A percentile compares a stretch with the other conserved stretches of the same genome.
Conservation (phyloP, 2,329 filamentous ascomycete species). For the Ceratocystis eucalypticola region DNA sequence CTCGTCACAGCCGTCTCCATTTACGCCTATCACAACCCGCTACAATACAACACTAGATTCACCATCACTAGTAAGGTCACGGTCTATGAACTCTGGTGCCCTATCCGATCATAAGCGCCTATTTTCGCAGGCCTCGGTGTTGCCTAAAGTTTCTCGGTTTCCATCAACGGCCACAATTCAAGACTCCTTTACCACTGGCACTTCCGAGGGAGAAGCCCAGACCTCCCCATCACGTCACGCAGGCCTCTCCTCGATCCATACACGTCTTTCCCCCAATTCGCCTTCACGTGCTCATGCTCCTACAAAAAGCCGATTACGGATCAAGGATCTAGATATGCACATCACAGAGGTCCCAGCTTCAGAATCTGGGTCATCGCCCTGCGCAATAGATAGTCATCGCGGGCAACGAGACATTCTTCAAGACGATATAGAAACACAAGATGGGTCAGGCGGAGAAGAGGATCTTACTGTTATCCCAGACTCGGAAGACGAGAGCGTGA, state of each 20-base stretch:
- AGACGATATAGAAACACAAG: slow-evolving; percentile 16
- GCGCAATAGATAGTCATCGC: slow-evolving; percentile 15
- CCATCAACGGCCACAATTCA: slow-evolving; percentile 29
- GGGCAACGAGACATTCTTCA: slow-evolving; percentile 15
- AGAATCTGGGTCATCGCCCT: background rate
- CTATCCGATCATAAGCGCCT: background rate
- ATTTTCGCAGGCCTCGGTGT: background rate
- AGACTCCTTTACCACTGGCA: slow-evolving; percentile 30
- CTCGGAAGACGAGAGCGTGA: slow-evolving; percentile 14
- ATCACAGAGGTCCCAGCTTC: slow-evolving; percentile 2
- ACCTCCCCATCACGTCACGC: background rate
- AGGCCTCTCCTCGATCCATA: background rate
- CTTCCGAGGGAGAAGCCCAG: slow-evolving; percentile 1
- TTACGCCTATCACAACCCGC: slow-evolving; percentile 30
- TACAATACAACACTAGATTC: slow-evolving; percentile 28
- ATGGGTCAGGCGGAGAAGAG: slow-evolving; percentile 16
- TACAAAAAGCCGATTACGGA: background rate
- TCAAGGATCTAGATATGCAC: background rate
- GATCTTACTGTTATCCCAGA: slow-evolving; percentile 19
- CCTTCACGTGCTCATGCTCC: background rate
- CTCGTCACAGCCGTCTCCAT: slow-evolving; percentile 29
- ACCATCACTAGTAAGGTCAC: slow-evolving; percentile 31
- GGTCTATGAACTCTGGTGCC: slow-evolving; percentile 24
- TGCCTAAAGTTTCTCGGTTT: slow-evolving; percentile 16
- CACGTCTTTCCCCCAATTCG: background rate